Conservation (phyloP, 1,139 yeast species). For the Blastobotrys malaysiensis region DNA sequence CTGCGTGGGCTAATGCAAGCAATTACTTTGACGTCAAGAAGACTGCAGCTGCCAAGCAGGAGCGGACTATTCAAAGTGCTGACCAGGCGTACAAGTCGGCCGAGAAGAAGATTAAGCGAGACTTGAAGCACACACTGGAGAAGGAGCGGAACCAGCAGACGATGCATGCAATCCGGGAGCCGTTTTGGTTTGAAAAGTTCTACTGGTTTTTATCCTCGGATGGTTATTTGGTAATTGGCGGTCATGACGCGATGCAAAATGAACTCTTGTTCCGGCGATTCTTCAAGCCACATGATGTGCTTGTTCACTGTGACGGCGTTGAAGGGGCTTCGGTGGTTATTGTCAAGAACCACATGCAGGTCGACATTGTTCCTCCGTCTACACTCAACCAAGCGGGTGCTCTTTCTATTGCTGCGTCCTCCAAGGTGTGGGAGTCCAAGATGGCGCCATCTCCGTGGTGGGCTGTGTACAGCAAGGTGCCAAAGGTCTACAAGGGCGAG, state of each 20-base stretch:
- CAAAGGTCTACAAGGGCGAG: constrained; percentile 63
- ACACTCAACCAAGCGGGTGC: constrained; percentile 89
- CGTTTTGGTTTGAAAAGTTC: constrained; percentile 90
- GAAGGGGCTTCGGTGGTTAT: constrained; percentile 73
- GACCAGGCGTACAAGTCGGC: constrained; percentile 78
- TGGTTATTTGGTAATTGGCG: constrained; percentile 81
- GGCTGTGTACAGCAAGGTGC: constrained; percentile 58
- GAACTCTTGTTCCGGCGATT: constrained; percentile 78
- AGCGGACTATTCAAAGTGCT: constrained; percentile 74
- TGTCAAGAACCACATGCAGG: constrained; percentile 59
- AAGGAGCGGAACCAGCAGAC: constrained; percentile 47
- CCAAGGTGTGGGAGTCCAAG: constrained; percentile 87
- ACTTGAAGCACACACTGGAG: constrained; percentile 61
- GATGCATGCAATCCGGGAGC: constrained; percentile 60
- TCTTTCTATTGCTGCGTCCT: constrained; percentile 64
- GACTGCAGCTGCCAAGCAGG: constrained; percentile 70
- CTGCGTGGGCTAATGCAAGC: constrained; percentile 92
- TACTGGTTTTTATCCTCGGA: constrained; percentile 89
- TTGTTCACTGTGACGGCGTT: constrained; percentile 63
- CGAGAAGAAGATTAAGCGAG: constrained; percentile 69
- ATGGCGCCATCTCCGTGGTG: constrained; percentile 81
- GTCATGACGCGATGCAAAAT: constrained; percentile 78
- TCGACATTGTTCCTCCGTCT: constrained; percentile 64
- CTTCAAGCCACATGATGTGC: constrained; percentile 62
- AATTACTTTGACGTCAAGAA: constrained; percentile 75